Conservation (phyloP, 2,329 filamentous ascomycete genomes). For the Cladobotryum protrusum region DNA sequence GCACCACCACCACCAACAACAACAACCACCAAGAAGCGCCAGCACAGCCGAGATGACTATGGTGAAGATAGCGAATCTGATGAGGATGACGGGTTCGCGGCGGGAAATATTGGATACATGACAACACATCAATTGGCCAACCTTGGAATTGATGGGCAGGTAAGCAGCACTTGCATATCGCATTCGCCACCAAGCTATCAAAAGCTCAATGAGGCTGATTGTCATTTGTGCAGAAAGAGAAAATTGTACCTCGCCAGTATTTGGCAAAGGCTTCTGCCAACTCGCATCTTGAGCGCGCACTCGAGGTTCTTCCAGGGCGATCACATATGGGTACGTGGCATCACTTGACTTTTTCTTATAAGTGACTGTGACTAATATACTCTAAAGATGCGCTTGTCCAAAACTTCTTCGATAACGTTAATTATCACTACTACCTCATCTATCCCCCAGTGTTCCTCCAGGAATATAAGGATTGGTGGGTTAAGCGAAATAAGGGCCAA, state of each 20-base stretch:
- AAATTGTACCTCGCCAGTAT: constrained; percentile 14
- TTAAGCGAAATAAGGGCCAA: constrained; percentile 14
- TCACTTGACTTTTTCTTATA: neutral
- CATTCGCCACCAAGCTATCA: neutral
- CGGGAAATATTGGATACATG: neutral
- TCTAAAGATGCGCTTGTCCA: constrained; percentile 23
- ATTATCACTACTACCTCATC: constrained; percentile 29
- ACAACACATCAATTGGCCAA: neutral
- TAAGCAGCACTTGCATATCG: neutral
- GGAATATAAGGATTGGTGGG: constrained; percentile 28
- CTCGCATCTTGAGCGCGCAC: constrained; percentile 18
- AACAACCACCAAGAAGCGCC: neutral
- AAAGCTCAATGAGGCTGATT: neutral
- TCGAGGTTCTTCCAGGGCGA: constrained; percentile 20
- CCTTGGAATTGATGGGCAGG: constrained; percentile 1
- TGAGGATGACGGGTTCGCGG: neutral
- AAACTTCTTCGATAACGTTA: constrained; percentile 24
- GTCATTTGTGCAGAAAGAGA: constrained; percentile 11
- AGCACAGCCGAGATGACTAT: neutral
- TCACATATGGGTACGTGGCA: constrained; percentile 20
- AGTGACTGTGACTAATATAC: neutral
- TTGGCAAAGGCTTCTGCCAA: constrained; percentile 15
- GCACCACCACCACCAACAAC: neutral
- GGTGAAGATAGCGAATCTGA: neutral
- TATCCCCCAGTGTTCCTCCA: constrained; percentile 23